phyloP scores from a whole-genome alignment of 2,329 filamentous ascomycete genomes.

The Penicillium polonicum region DNA sequence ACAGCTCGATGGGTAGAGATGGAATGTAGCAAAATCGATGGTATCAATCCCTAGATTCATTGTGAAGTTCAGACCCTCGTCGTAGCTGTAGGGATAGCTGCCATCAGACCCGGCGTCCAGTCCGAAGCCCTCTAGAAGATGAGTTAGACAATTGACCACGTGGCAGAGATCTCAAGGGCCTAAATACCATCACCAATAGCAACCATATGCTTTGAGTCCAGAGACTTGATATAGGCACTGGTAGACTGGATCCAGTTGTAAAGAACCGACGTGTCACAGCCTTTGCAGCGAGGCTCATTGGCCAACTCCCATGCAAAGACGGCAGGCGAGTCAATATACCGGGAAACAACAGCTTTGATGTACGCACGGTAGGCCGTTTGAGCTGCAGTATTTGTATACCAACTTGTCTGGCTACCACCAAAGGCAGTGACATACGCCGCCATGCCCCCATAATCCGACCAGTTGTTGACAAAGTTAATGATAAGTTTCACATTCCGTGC shows the following conservation, averaged over 20 bases:
- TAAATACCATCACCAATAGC: conserved; percentile 55
- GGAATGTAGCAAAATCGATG: conserved; percentile 57
- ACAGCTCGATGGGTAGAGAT: conserved; percentile 53
- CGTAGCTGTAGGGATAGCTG: conserved; percentile 53
- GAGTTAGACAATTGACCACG: not conserved
- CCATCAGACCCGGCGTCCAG: conserved; percentile 47
- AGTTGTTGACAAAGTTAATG: conserved; percentile 62
- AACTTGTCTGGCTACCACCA: conserved; percentile 53
- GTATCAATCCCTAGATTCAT: conserved; percentile 53
- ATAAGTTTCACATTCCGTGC: conserved; percentile 62
- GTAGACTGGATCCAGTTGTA: conserved; percentile 59
- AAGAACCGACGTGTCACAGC: conserved; percentile 58
- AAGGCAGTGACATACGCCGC: conserved; percentile 57
- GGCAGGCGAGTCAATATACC: conserved; percentile 59
- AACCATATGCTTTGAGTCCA: conserved; percentile 62
- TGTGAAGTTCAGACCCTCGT: conserved; percentile 54
- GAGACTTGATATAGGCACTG: conserved; percentile 62
- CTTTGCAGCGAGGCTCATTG: conserved; percentile 65
- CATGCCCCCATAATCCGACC: conserved; percentile 67
- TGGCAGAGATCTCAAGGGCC: not conserved
- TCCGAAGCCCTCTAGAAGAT: conserved; percentile 56
- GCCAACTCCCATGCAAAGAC: conserved; percentile 68
- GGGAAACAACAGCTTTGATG: conserved; percentile 57
- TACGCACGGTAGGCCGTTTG: conserved; percentile 63
- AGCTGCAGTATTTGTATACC: conserved; percentile 56